phyloP scores from a whole-genome alignment of 1,284 basidiomycete genomes.

The Dichomitus squalens region DNA sequence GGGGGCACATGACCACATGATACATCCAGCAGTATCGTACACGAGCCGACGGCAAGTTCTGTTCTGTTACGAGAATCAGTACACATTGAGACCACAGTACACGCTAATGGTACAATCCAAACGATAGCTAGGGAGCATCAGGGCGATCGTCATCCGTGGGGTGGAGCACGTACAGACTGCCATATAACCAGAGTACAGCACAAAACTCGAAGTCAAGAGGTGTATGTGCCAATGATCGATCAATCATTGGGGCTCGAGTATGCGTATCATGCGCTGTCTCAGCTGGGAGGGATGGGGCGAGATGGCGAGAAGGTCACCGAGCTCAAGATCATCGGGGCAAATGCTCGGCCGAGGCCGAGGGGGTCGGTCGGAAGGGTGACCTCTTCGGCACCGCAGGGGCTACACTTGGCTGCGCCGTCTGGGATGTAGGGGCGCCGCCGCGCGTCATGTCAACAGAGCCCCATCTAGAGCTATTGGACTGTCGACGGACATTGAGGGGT shows the following conservation, averaged over 20 bases:
- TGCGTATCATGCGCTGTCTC: too few species aligned
- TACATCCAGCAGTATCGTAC: background rate
- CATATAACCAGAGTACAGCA: background rate
- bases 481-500: conserved; percentile 14
- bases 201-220: background rate
- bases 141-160: background rate
- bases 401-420: background rate
- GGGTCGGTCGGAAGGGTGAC: conserved; percentile 14
- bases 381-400: conserved; percentile 10
- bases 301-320: too few species aligned
- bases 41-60: background rate
- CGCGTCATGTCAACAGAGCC: conserved; percentile 10
- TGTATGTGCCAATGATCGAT: background rate
- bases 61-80: background rate
- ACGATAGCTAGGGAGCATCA: too few species aligned
- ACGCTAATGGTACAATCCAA: background rate
- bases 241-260: too few species aligned
- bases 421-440: background rate
- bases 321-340: background rate
- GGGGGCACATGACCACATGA: too few species aligned
- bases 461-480: background rate
- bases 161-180: background rate
- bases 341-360: conserved; percentile 10
- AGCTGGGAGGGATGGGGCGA: too few species aligned
- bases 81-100: background rate